These are phyloP conservation scores for Globisporangium recalcitrans DNA, from an alignment of 352 stramenopile species.

Conservation along the genomic window DNA sequence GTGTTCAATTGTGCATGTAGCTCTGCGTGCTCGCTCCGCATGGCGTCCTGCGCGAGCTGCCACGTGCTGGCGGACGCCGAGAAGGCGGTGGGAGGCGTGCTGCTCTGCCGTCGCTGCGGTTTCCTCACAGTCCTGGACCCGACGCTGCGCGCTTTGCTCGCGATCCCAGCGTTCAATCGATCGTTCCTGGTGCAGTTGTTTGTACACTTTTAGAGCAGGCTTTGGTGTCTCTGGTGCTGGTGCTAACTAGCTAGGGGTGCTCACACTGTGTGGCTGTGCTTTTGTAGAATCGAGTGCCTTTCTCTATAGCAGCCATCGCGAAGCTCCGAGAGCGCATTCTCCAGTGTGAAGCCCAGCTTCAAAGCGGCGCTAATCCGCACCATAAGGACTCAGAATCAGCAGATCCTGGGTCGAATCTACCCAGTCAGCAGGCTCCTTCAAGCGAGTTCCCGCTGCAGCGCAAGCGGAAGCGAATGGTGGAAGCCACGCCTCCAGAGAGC, in stretches of 20 bases:
- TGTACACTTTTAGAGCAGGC: not conserved
- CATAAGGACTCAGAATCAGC: not conserved
- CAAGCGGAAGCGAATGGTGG: constrained; percentile 4
- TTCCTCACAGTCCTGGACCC: constrained; percentile 25
- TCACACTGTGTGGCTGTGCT: not conserved
- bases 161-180: constrained; percentile 20
- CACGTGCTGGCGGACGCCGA: constrained; percentile 18
- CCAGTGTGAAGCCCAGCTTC: constrained; percentile 1
- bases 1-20: constrained; percentile 7
- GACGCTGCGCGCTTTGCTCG: constrained; percentile 18
- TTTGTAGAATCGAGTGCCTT: constrained; percentile 7
- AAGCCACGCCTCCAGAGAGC: not conserved
- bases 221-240: not conserved
- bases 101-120: constrained; percentile 30
- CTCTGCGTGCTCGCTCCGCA: constrained; percentile 14
- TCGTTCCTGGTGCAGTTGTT: constrained; percentile 18
- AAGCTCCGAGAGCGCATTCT: constrained; percentile 6
- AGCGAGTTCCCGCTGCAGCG: not conserved
- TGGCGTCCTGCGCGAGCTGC: constrained; percentile 28
- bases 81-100: constrained; percentile 15
- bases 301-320: constrained; percentile 4
- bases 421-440: not conserved
- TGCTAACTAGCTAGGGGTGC: too few species aligned
- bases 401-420: not conserved
- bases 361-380: not conserved